Conservation (phyloP, 139 green algal genomes). For the Asterochloris erici region DNA sequence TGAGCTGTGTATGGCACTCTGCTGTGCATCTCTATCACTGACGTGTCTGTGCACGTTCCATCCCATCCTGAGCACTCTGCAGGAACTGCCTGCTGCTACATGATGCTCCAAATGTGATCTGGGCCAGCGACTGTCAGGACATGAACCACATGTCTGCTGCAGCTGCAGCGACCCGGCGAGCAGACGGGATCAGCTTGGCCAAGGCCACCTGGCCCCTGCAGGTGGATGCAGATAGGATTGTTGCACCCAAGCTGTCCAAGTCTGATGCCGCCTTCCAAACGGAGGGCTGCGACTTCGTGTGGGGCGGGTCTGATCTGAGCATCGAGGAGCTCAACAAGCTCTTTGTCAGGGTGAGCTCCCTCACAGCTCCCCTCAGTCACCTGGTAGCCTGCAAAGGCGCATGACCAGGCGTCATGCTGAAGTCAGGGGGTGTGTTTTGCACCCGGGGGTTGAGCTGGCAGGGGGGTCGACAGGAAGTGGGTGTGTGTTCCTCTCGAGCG, state of each 20-base stretch:
- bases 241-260: constrained; percentile 41
- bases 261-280: constrained; percentile 56
- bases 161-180: background rate
- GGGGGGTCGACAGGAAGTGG: background rate
- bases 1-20: background rate
- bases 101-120: background rate
- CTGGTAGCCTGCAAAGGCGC: background rate
- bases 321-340: constrained; percentile 79
- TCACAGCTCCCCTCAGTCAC: constrained; percentile 79
- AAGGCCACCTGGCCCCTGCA: background rate
- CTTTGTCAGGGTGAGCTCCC: constrained; percentile 74
- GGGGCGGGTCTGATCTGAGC: constrained; percentile 49
- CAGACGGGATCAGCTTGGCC: constrained; percentile 13
- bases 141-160: background rate
- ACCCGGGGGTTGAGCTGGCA: background rate
- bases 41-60: background rate
- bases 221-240: background rate
- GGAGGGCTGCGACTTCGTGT: constrained; percentile 73
- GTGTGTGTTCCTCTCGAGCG: background rate
- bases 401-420: background rate
- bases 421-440: background rate
- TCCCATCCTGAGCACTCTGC: background rate
- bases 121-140: too few relatives aligned
- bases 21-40: too few relatives aligned
- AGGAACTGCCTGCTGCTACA: background rate